A percentile compares a stretch with the other conserved stretches of the same genome.
These are phyloP conservation scores for Neoboletus subvelutipes DNA, from an alignment of 768 basidiomycete species.

Conservation along the genomic window DNA sequence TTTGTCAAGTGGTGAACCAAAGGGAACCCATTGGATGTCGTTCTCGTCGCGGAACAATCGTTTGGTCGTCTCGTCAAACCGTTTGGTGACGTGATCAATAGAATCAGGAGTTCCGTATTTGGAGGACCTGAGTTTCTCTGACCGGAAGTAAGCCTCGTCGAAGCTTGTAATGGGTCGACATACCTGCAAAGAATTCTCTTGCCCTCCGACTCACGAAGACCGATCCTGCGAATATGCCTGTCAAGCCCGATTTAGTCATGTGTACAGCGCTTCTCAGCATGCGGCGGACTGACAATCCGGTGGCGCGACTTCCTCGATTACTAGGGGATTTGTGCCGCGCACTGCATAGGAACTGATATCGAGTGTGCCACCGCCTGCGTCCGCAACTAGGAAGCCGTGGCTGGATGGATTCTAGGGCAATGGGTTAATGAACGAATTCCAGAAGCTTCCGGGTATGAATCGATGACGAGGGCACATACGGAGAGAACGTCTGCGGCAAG, in stretches of 20 bases:
- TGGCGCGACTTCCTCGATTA: conserved; percentile 81
- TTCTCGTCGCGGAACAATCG: conserved; percentile 69
- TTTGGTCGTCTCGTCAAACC: conserved; percentile 83
- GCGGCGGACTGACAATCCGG: conserved; percentile 61
- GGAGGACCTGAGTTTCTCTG: conserved; percentile 72
- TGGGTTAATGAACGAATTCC: conserved; percentile 4
- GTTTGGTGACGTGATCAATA: conserved; percentile 75
- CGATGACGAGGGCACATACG: conserved; percentile 41
- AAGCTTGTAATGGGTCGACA: background rate
- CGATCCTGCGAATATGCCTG: conserved; percentile 79
- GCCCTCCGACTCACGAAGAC: conserved; percentile 80
- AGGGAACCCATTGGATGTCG: conserved; percentile 69
- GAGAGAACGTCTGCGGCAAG: conserved; percentile 76
- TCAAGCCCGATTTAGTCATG: conserved; percentile 8
- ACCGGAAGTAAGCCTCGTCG: conserved; percentile 6
- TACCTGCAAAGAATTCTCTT: conserved; percentile 69
- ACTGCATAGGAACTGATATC: conserved; percentile 82
- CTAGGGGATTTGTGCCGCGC: conserved; percentile 62
- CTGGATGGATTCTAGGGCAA: conserved; percentile 60
- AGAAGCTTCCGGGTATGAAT: conserved; percentile 1
- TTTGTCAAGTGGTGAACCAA: conserved; percentile 78
- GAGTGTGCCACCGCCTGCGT: conserved; percentile 79
- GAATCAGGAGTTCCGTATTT: conserved; percentile 71
- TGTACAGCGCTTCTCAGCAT: background rate
- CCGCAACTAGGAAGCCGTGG: conserved; percentile 76